Evolutionary conservation across 2,329 filamentous ascomycete genomes (phyloP), one percentile per base, ranked within the genome.

Genomic region (Penicillium carneum): DNA sequence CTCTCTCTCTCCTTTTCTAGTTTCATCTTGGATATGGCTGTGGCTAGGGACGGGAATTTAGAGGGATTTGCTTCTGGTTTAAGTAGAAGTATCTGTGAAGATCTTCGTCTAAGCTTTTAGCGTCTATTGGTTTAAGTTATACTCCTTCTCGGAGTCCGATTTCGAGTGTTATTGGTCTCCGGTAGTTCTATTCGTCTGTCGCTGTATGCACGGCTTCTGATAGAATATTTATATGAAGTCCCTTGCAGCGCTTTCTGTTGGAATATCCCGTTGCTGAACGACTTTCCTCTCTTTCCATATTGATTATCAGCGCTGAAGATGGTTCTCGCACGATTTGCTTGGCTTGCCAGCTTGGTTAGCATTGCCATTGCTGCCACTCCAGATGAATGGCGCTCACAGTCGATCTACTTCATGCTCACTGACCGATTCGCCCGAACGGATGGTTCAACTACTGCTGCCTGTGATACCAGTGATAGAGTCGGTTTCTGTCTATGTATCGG

Each of bases 331-430:
- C 63, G 53, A 41, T 46, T 64, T 59, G 43, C 59, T 50, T 64
- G 53, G 42, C 64, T 74, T n/a, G 55, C 63, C 12, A 58, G 63
- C 45, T 47, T 75, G 5, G 39, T 64, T 26, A 56, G 66, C n/a
- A 64, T 66, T 5, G 69, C 66, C 14, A 60, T 73, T 42, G 75
- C 74, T 18, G 74, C 73, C 2, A 72, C 72, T 10, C 73, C 74
- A 1, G 74, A 65, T 4, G 63, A 78, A 57, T 82, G 80, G 80
- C 74, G 77, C 26, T 71, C 71, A 10, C 78, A 77, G 56, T 81
- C 79, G 1, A 79, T 82, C 51, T 82, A 82, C 56, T 80, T 81
- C 61, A 69, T 82, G 60, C 63, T 82, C 38, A 82, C 80, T 6
- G 80, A 82, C 69, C 75, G 80, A n/a, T 81, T 81, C 59, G 77